Base-by-base conservation (phyloP, 2,329 filamentous ascomycete genomes). In the Alternaria triticimaculans region DNA sequence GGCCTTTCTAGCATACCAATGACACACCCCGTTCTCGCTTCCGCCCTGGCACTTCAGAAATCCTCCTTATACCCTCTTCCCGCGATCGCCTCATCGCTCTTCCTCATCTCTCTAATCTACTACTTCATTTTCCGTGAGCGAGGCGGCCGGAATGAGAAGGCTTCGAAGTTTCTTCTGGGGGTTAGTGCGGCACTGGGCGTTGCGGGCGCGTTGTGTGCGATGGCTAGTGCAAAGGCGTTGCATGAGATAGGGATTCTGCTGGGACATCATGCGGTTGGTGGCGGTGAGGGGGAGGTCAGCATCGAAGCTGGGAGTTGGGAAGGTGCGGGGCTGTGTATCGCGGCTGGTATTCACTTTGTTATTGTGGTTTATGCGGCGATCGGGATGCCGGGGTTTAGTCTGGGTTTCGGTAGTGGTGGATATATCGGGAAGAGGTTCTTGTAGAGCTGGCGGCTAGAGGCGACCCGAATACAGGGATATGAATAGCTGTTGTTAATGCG, bases 161-260 rank as follows among this genome's bases (percentile, higher is more conserved):
- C 30, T 3, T 55, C 62, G 5, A 62, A 61, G 18, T 26, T 58
- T 1, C 25, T 64, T 3, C 18, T 64, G 2, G 58, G 51, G 8
- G 26, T 56, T 3, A 60, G 57, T 45, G 62, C 58, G 20, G 58
- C 58, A 8, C n/a, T 62, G 23, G 62, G 62, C 4, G 26, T 62
- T 26, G 62, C 62, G 14, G 41, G 46, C n/a, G 62, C 58, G 26
- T 33, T 62, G 25, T 60, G 49, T 21, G 48, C 58, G 9, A 54
- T 60, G 33, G 37, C 54, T 37, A 54, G 58, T 23, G 58, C 58
- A 7, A 57, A 45, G 33, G 58, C 58, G 20, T 37, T 64, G 23
- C 58, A 61, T 12, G 58, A 56, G 12, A 50, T 45, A 18, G 58
- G 43, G 0, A 26, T 37, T n/a, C 12, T 62, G 20, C n/a, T 62